These are phyloP conservation scores for Alternaria alternata DNA, from an alignment of 2,329 filamentous ascomycete genomes.

Conservation along the genomic window DNA sequence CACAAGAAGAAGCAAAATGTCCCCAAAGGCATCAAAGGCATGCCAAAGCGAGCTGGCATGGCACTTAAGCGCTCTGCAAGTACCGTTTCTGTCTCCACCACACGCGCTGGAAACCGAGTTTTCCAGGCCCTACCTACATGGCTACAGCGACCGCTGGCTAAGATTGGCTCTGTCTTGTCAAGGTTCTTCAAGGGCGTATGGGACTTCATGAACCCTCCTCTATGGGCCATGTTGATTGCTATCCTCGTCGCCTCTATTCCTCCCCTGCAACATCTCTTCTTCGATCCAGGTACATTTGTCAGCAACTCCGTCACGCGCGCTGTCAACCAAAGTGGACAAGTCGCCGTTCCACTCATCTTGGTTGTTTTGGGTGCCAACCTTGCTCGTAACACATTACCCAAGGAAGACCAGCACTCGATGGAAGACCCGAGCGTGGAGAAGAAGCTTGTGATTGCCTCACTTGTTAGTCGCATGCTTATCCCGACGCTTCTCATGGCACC, in stretches of 20 bases:
- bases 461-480: slow-evolving; percentile 90
- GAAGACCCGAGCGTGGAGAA: slow-evolving; percentile 74
- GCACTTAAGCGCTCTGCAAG: slow-evolving; percentile 29
- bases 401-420: slow-evolving; percentile 68
- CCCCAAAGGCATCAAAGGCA: slow-evolving; percentile 46
- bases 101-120: slow-evolving; percentile 44
- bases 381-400: slow-evolving; percentile 85
- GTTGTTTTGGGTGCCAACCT: slow-evolving; percentile 96
- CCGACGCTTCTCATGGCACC: slow-evolving; percentile 94
- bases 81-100: slow-evolving; percentile 36
- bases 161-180: slow-evolving; percentile 50
- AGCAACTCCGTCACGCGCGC: slow-evolving; percentile 93
- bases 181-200: slow-evolving; percentile 74
- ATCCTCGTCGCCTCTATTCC: slow-evolving; percentile 91
- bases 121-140: slow-evolving; percentile 62
- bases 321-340: slow-evolving; percentile 82
- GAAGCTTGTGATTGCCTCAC: slow-evolving; percentile 83
- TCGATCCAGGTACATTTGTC: slow-evolving; percentile 86
- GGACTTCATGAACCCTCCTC: slow-evolving; percentile 97
- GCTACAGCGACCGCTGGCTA: slow-evolving; percentile 60
- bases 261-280: slow-evolving; percentile 82
- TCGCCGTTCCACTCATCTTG: slow-evolving; percentile 93
- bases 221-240: slow-evolving; percentile 96
- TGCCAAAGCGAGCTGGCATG: slow-evolving; percentile 40
- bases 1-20: slow-evolving; percentile 32